phyloP scores from a whole-genome alignment of 768 basidiomycete species.

The Mycena floridula region DNA sequence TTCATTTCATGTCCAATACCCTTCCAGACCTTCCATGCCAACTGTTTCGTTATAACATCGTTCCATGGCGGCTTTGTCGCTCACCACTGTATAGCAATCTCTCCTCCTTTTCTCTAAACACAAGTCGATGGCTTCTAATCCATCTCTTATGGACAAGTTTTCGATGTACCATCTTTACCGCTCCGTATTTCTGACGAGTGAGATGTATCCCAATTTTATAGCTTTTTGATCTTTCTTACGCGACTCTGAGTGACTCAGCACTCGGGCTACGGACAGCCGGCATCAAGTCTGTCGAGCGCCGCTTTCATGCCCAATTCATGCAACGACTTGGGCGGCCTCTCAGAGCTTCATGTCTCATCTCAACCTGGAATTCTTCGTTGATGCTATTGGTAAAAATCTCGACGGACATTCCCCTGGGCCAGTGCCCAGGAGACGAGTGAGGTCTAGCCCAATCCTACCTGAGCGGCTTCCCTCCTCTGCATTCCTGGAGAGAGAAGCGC shows the following conservation, averaged over 20 bases:
- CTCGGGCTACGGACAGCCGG: too few relatives aligned
- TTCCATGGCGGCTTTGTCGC: conserved; percentile 35
- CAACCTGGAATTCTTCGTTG: too few relatives aligned
- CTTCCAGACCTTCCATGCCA: conserved; percentile 45
- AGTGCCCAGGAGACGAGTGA: conserved; percentile 38
- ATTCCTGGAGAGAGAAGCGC: conserved; percentile 70
- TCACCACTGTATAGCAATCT: conserved; percentile 67
- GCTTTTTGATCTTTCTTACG: too few relatives aligned
- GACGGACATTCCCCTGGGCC: too few relatives aligned
- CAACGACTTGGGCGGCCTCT: too few relatives aligned
- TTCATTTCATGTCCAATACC: conserved; percentile 66
- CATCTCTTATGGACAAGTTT: conserved; percentile 55
- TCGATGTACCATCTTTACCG: conserved; percentile 90
- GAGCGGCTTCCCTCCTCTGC: conserved; percentile 66
- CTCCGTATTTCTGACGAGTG: too few relatives aligned
- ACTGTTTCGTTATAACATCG: conserved; percentile 65
- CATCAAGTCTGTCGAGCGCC: too few relatives aligned
- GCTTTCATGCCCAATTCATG: too few relatives aligned
- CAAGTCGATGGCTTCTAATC: conserved; percentile 38
- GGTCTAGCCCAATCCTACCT: conserved; percentile 54
- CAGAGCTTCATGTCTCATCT: too few relatives aligned
- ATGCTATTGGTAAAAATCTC: too few relatives aligned
- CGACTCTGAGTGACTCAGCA: too few relatives aligned
- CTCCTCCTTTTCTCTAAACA: conserved; percentile 31
- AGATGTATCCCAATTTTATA: too few relatives aligned